Percentiles rank a stretch among this genome's conserved stretches.
phyloP scores from a whole-genome alignment of 176 grass and related monocot species.

The Pontederia crassipes region DNA sequence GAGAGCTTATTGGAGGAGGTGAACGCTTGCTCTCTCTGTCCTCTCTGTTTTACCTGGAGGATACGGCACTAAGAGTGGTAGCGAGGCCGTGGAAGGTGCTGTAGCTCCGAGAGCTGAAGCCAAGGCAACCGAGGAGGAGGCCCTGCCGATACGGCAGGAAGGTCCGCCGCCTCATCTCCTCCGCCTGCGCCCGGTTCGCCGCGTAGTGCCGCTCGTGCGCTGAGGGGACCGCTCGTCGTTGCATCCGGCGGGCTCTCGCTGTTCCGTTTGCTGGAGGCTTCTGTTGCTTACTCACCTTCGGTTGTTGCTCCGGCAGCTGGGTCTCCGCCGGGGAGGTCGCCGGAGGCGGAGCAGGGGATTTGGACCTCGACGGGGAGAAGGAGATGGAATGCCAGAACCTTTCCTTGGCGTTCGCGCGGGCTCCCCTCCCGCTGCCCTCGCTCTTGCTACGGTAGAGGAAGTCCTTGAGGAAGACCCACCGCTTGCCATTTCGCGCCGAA shows the following conservation, averaged over 20 bases:
- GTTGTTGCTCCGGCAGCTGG: neutral
- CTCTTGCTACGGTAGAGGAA: conserved; percentile 95
- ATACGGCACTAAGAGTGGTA: conserved; percentile 73
- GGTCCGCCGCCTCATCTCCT: conserved; percentile 90
- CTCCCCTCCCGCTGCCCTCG: conserved; percentile 38
- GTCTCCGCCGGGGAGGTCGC: neutral
- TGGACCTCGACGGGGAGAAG: conserved; percentile 36
- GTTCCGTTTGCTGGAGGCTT: neutral
- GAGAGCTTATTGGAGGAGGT: no score
- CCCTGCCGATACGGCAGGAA: conserved; percentile 95
- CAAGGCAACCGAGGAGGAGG: conserved; percentile 61
- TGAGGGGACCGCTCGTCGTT: conserved; percentile 27
- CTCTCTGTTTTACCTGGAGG: conserved; percentile 51
- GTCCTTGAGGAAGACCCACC: conserved; percentile 87
- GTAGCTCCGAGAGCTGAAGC: conserved; percentile 82
- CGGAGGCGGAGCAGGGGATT: conserved; percentile 15
- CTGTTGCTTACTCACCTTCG: conserved; percentile 10
- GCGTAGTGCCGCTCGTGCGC: conserved; percentile 90
- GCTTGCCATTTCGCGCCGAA: conserved; percentile 33
- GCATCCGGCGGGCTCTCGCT: neutral
- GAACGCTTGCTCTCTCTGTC: no score
- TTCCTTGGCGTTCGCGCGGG: conserved; percentile 11
- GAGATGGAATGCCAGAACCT: conserved; percentile 54
- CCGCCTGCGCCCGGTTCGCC: conserved; percentile 67
- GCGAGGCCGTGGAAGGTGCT: conserved; percentile 66